Base-by-base conservation (phyloP, 495 filamentous ascomycete species). In the Aspergillus taichungensis region DNA sequence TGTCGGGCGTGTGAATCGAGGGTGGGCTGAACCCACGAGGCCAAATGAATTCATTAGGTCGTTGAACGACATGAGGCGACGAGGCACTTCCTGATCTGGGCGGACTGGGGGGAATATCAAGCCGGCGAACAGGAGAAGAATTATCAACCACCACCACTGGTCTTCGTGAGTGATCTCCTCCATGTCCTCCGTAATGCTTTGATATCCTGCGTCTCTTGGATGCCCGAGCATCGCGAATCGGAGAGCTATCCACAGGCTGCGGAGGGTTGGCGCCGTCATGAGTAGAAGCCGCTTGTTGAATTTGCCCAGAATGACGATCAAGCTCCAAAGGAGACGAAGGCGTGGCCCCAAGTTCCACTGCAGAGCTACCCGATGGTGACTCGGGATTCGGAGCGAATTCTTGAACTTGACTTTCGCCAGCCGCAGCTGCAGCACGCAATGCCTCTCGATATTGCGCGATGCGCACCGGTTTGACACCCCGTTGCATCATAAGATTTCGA, bases 391-490 rank as follows among this genome's bases (percentile, higher is more conserved):
- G 52, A 36, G 64, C 46, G 37, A 48, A 53, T 41, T 62, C 62
- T 28, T 66, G 54, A 13, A 54, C 76, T 40, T 80, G 76, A 34
- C 75, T 77, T 12, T 79, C 75, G 37, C 76, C 73, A 37, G 78
- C 71, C 37, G 75, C 73, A 0, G 66, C 66, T 37, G 73, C 56
- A 39, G 44, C 42, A 12, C 40, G 36, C 24, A 30, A 37, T 34
- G 34, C 41, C 39, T 44, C 39, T 52, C 39, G 47, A 5, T 51
- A 30, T 34, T 53, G 52, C 27, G 64, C 59, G 30, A 85, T 60
- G 38, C 71, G 75, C 30, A 87, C 62, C 0, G 84, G 83, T 46
- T 74, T 77, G 6, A 87, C 47, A 0, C 84, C 84, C 34, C 79
- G 64, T 6, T 75, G 75, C 43, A 74, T 79, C 57, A 86, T 73